These are phyloP conservation scores for Myxozyma sirexii DNA, from an alignment of 805 yeast species.

Conservation along the genomic window DNA sequence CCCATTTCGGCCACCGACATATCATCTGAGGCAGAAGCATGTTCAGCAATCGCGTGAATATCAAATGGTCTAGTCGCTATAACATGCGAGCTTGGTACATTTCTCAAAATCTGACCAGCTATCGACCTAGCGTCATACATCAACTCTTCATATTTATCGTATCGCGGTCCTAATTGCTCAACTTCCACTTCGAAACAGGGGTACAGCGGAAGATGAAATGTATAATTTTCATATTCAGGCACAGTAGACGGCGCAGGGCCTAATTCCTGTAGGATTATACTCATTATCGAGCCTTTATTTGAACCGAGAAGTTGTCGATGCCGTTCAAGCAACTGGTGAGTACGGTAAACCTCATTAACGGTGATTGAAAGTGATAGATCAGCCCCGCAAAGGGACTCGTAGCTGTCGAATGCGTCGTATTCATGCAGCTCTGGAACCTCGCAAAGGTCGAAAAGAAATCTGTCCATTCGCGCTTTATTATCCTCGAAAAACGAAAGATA, in stretches of 20 bases:
- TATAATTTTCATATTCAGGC: constrained; percentile 39
- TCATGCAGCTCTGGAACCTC: constrained; percentile 48
- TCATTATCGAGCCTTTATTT: constrained; percentile 33
- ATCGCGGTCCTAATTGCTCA: constrained; percentile 38
- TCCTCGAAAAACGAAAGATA: constrained; percentile 38
- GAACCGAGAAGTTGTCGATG: constrained; percentile 33
- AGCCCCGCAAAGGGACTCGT: constrained; percentile 43
- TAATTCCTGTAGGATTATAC: constrained; percentile 38
- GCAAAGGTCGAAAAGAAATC: constrained; percentile 43
- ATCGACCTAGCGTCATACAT: constrained; percentile 44
- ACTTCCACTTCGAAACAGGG: constrained; percentile 43
- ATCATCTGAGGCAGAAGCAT: constrained; percentile 39
- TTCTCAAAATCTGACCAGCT: constrained; percentile 43
- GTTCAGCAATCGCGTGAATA: constrained; percentile 39
- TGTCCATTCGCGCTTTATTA: constrained; percentile 39
- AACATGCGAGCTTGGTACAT: constrained; percentile 40
- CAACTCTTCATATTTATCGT: constrained; percentile 40
- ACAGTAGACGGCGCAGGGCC: constrained; percentile 41
- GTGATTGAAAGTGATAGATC: constrained; percentile 42
- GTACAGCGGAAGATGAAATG: constrained; percentile 41
- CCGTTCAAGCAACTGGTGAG: constrained; percentile 44
- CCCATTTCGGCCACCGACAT: constrained; percentile 42
- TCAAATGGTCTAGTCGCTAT: constrained; percentile 38
- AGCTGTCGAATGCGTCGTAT: constrained; percentile 46
- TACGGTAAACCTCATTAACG: constrained; percentile 42